These are phyloP conservation scores for Flammula alnicola DNA, from an alignment of 1,284 basidiomycete species.

Conservation along the genomic window DNA sequence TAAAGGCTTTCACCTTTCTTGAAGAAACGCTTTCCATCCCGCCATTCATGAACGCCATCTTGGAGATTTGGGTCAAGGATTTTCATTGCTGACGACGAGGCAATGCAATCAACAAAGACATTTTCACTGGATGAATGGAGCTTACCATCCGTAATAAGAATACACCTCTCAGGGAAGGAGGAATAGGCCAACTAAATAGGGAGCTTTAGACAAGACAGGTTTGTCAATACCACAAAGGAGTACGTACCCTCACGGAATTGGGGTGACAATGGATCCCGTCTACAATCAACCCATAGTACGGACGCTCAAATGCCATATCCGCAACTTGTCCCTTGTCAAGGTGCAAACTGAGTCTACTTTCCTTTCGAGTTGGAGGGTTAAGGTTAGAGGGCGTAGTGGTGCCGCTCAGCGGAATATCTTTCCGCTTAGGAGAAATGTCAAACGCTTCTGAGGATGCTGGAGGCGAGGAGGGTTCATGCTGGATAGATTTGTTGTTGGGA, in stretches of 20 bases:
- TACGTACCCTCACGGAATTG: slow-evolving; percentile 79
- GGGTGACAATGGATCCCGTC: slow-evolving; percentile 93
- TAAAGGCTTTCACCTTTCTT: slow-evolving; percentile 85
- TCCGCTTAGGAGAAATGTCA: slow-evolving; percentile 43
- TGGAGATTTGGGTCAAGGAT: slow-evolving; percentile 84
- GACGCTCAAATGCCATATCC: slow-evolving; percentile 64
- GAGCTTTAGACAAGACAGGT: background rate
- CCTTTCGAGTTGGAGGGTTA: slow-evolving; percentile 26
- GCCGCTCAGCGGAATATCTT: slow-evolving; percentile 22
- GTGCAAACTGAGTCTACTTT: slow-evolving; percentile 38
- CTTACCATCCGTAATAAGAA: slow-evolving; percentile 87
- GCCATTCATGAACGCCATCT: slow-evolving; percentile 88
- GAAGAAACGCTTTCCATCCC: slow-evolving; percentile 76
- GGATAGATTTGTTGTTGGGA: background rate
- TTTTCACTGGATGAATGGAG: background rate
- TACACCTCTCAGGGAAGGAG: slow-evolving; percentile 81
- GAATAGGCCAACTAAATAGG: slow-evolving; percentile 77
- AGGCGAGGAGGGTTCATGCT: too few species aligned
- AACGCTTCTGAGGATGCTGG: slow-evolving; percentile 57
- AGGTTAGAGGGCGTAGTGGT: slow-evolving; percentile 25
- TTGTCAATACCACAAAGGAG: background rate
- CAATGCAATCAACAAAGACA: slow-evolving; percentile 3
- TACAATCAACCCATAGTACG: slow-evolving; percentile 89
- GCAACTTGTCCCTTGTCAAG: slow-evolving; percentile 44
- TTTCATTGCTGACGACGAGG: slow-evolving; percentile 74